Conservation (phyloP, 371 early-diverging fungal species). For the Apophysomyces trapeziformis region DNA sequence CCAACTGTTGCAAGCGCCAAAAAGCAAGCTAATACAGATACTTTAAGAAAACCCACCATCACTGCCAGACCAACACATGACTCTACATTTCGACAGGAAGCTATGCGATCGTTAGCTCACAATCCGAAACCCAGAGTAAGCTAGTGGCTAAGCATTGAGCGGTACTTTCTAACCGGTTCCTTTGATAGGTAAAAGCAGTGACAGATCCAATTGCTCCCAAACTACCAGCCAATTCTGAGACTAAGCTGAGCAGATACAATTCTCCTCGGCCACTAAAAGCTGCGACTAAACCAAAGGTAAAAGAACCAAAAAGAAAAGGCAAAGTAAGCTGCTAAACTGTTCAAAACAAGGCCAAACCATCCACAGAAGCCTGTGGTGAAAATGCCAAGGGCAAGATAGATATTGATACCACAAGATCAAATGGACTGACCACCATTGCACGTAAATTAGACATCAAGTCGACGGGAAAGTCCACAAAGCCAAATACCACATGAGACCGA, state of each 20-base stretch:
- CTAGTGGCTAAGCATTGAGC: neutral
- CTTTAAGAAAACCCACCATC: neutral
- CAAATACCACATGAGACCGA: neutral
- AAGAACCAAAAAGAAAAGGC: neutral
- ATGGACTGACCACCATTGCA: neutral
- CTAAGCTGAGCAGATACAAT: no score
- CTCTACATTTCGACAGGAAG: neutral
- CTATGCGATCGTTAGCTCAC: neutral
- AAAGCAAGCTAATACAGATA: neutral
- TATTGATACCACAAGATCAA: neutral
- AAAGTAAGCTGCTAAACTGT: neutral
- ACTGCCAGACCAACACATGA: neutral
- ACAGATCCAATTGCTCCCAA: no score
- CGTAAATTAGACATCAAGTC: neutral
- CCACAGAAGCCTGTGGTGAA: constrained; percentile 3
- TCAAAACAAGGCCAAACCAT: neutral
- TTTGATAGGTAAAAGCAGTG: no score
- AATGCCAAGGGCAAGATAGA: neutral
- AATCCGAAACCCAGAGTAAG: neutral
- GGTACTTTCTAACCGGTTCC: no score
- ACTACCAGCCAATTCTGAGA: neutral
- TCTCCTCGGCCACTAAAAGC: neutral
- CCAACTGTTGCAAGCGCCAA: constrained; percentile 4
- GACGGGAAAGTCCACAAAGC: neutral
- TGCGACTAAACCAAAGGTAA: neutral